phyloP scores from a whole-genome alignment of 2,329 filamentous ascomycete species.

The Blumeriella jaapii region DNA sequence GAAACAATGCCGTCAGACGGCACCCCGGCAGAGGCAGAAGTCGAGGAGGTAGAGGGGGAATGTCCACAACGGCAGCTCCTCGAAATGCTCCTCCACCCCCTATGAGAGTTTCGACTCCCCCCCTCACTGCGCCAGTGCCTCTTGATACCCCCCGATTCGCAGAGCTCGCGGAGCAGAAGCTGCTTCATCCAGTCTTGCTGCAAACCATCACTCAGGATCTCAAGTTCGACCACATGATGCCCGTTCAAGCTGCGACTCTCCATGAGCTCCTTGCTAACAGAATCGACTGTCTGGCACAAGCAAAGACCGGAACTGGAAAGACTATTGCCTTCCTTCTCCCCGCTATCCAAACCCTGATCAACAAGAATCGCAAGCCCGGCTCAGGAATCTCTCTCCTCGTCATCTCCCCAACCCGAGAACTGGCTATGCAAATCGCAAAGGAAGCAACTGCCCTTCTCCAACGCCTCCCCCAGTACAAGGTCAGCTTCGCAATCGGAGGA shows the following conservation, averaged over 20 bases:
- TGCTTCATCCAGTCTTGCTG: constrained; percentile 37
- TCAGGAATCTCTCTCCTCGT: constrained; percentile 58
- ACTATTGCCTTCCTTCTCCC: constrained; percentile 89
- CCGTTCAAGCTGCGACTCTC: constrained; percentile 81
- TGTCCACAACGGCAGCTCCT: constrained; percentile 15
- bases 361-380: constrained; percentile 28
- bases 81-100: constrained; percentile 20
- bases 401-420: constrained; percentile 68
- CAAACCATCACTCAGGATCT: constrained; percentile 58
- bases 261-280: constrained; percentile 62
- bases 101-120: constrained; percentile 29
- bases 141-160: constrained; percentile 36
- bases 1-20: constrained; percentile 17
- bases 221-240: constrained; percentile 77
- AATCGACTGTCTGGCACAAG: constrained; percentile 66
- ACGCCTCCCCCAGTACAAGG: constrained; percentile 30
- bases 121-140: constrained; percentile 30
- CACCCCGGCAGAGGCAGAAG: too few relatives aligned
- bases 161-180: constrained; percentile 32
- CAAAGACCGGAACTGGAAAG: constrained; percentile 94
- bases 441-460: constrained; percentile 47
- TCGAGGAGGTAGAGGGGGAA: too few relatives aligned
- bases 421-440: constrained; percentile 67
- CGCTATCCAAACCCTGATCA: constrained; percentile 58
- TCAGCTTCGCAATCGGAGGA: constrained; percentile 80